Conservation (phyloP, 345 rosid genomes). For the Jatropha curcas region DNA sequence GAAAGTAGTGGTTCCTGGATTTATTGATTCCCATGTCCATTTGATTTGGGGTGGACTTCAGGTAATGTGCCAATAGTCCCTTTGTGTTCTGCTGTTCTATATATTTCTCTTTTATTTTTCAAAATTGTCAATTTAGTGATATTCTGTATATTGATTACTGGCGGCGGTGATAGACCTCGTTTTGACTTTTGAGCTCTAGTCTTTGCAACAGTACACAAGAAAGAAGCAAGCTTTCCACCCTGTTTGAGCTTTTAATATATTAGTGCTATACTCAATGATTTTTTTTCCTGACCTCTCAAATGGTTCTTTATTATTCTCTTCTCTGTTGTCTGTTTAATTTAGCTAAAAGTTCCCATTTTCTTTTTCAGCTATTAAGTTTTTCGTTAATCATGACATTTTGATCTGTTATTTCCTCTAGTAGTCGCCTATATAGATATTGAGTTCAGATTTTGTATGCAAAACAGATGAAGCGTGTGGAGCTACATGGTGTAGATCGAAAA, state of each 20-base stretch:
- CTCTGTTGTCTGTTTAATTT: neutral
- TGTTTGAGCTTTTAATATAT: neutral
- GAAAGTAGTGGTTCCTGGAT: constrained; percentile 82
- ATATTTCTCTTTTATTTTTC: neutral
- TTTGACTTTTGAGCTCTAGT: neutral
- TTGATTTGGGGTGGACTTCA: constrained; percentile 74
- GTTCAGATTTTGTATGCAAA: constrained; percentile 20
- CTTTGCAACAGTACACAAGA: no score
- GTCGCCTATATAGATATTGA: neutral
- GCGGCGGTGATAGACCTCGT: neutral
- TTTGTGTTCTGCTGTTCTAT: neutral
- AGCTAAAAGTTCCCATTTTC: neutral
- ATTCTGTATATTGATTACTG: neutral
- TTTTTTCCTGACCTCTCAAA: no score
- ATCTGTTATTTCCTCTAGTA: neutral
- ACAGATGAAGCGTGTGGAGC: constrained; percentile 70
- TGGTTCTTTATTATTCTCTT: neutral
- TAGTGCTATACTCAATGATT: no score
- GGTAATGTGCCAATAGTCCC: constrained; percentile 35
- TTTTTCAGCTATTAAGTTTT: neutral
- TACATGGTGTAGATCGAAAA: constrained; percentile 53
- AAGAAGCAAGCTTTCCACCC: no score
- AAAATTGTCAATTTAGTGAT: neutral
- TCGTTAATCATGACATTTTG: neutral
- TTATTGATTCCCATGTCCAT: constrained; percentile 94